Evolutionary conservation across 164 flowering plant species (phyloP), one percentile per base, ranked within the genome.

Genomic region (Magnolia kwangsiensis): DNA sequence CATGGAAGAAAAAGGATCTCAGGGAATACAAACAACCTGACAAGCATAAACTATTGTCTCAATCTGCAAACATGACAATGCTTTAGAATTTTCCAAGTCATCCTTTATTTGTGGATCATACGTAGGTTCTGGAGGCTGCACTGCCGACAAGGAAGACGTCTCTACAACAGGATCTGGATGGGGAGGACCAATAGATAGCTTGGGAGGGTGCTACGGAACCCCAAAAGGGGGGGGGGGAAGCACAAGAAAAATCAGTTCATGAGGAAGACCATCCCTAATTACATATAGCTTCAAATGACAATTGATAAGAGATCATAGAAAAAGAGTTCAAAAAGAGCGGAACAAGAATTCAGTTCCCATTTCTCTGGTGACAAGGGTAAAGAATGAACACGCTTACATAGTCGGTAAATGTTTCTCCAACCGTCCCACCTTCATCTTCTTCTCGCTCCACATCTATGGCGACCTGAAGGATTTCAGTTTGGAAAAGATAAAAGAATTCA

Each of bases 51-150:
- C 92, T 83, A 94, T 79, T 58, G 97, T 94, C 83, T 96, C 99
- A 81, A 96, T 91, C 83, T 96, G 98, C 89, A 96, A 90, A 87
- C 96, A 94, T 74, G 99, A 96, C 78, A 96, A 84, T 59, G 93
- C 82, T 45, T 88, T 87, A 49, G 93, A 85, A 50, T 74, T 78
- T 85, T 89, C 98, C 72, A 96, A 73, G 0, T 89, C 86, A 76
- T 89, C 90, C 86, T 85, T 87, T 66, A 88, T 89, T 78, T 76
- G 82, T 59, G 90, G 87, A 78, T 87, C 81, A 80, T 96, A 96
- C 14, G 92, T 91, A 49, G 99, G 99, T 74, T 96, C 97, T 69
- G 99, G 99, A n/a, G 99, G 99, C 84, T 93, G 99, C 76, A 96
- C 94, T 37, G 98, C 99, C 69, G 99, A 89, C 78, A 96, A 83